phyloP scores from a whole-genome alignment of 108 stramenopile species.

The Skeletonema menzelii region DNA sequence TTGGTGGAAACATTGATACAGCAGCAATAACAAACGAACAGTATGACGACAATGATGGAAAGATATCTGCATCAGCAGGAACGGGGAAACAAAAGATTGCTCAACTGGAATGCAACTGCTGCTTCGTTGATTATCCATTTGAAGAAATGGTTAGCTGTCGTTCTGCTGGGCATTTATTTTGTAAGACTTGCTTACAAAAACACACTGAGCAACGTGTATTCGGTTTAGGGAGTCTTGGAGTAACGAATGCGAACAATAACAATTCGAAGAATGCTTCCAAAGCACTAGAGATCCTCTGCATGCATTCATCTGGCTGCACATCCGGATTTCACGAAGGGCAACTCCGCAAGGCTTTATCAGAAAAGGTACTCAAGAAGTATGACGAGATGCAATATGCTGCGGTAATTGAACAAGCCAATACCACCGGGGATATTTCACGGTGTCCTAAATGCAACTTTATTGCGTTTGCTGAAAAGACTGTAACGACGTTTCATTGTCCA shows the following conservation, averaged over 20 bases:
- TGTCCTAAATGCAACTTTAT: constrained; percentile 84
- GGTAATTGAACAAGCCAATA: constrained; percentile 52
- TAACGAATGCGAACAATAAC: constrained; percentile 40
- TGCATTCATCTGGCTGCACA: constrained; percentile 66
- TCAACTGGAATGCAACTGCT: constrained; percentile 74
- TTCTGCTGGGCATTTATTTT: constrained; percentile 80
- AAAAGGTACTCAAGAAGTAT: constrained; percentile 77
- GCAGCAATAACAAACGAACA: neutral
- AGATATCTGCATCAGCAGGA: neutral
- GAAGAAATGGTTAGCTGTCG: constrained; percentile 82
- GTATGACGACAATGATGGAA: neutral
- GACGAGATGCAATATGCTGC: constrained; percentile 66
- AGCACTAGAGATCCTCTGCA: constrained; percentile 69
- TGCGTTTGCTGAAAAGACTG: constrained; percentile 50
- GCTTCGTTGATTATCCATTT: constrained; percentile 66
- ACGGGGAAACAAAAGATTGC: constrained; percentile 18
- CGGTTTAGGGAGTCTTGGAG: constrained; percentile 68
- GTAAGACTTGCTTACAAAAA: constrained; percentile 63
- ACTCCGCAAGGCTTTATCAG: constrained; percentile 61
- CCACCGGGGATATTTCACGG: constrained; percentile 43
- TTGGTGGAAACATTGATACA: constrained; percentile 15
- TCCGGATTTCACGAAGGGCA: constrained; percentile 63
- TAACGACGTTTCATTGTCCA: constrained; percentile 26
- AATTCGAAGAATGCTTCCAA: constrained; percentile 15
- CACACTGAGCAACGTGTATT: constrained; percentile 79